These are phyloP conservation scores for Sutorius eximius DNA, from an alignment of 1,284 basidiomycete species.

Conservation along the genomic window DNA sequence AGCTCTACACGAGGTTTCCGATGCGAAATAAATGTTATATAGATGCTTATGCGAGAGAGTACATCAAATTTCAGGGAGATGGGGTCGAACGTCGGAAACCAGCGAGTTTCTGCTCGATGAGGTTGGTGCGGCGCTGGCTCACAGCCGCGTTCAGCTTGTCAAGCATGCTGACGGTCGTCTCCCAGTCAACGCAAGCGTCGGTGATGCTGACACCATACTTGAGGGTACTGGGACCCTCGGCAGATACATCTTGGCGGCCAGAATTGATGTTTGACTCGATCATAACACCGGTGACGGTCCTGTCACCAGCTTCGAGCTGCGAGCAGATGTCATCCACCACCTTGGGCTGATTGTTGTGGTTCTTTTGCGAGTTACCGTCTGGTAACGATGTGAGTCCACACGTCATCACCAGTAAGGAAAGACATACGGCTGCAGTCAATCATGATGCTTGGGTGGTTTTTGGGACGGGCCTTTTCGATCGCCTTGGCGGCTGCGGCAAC, in stretches of 20 bases:
- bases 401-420: not conserved
- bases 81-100: conserved; percentile 25
- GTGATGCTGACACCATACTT: conserved; percentile 90
- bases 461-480: conserved; percentile 71
- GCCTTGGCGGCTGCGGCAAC: conserved; percentile 70
- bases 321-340: conserved; percentile 76
- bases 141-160: conserved; percentile 65
- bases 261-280: conserved; percentile 92
- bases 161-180: conserved; percentile 77
- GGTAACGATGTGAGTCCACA: not conserved
- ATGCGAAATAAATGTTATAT: conserved; percentile 7
- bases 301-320: conserved; percentile 79
- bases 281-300: conserved; percentile 92
- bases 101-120: conserved; percentile 36
- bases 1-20: conserved; percentile 2
- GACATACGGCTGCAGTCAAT: conserved; percentile 75
- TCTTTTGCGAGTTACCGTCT: conserved; percentile 92
- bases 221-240: conserved; percentile 59
- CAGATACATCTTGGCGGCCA: conserved; percentile 82
- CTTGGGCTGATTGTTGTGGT: conserved; percentile 87
- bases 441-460: conserved; percentile 76
- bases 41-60: no score
- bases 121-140: conserved; percentile 34
- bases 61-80: conserved; percentile 11
- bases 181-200: conserved; percentile 93